These are phyloP conservation scores for Hortiboletus rubellus DNA, from an alignment of 1,284 basidiomycete genomes.

Conservation along the genomic window DNA sequence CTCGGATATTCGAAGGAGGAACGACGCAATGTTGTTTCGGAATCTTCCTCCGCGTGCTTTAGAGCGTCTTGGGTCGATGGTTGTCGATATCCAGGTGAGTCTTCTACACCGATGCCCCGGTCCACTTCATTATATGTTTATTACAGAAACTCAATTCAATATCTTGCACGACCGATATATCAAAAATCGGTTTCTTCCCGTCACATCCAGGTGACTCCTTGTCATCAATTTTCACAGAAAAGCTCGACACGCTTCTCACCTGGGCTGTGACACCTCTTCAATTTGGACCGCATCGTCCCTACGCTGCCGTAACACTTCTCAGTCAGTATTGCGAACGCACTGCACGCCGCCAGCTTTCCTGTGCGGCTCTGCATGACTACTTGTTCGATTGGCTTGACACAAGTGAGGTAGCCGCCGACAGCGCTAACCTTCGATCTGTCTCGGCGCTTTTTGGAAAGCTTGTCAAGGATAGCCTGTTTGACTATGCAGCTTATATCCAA, in stretches of 20 bases:
- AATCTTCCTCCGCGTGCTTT: slow-evolving; percentile 61
- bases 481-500: slow-evolving; percentile 83
- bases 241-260: slow-evolving; percentile 79
- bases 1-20: slow-evolving; percentile 62
- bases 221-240: slow-evolving; percentile 55
- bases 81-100: slow-evolving; percentile 72
- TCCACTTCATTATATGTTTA: neutral
- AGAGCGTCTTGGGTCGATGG: slow-evolving; percentile 59
- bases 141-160: slow-evolving; percentile 79
- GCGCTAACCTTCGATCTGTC: slow-evolving; percentile 59
- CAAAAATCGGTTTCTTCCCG: slow-evolving; percentile 61
- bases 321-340: slow-evolving; percentile 67
- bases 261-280: slow-evolving; percentile 87
- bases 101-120: neutral
- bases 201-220: slow-evolving; percentile 39
- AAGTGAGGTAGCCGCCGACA: slow-evolving; percentile 59
- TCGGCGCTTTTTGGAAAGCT: slow-evolving; percentile 80
- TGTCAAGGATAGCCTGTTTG: slow-evolving; percentile 74
- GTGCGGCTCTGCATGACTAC: slow-evolving; percentile 64
- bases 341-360: slow-evolving; percentile 54
- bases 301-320: slow-evolving; percentile 77
- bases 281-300: slow-evolving; percentile 83
- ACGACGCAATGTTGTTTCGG: slow-evolving; percentile 76
- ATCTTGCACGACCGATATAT: slow-evolving; percentile 66
- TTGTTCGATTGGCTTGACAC: slow-evolving; percentile 87